These are phyloP conservation scores for Castanea sativa DNA, from an alignment of 306 rosid genomes.

Conservation along the genomic window DNA sequence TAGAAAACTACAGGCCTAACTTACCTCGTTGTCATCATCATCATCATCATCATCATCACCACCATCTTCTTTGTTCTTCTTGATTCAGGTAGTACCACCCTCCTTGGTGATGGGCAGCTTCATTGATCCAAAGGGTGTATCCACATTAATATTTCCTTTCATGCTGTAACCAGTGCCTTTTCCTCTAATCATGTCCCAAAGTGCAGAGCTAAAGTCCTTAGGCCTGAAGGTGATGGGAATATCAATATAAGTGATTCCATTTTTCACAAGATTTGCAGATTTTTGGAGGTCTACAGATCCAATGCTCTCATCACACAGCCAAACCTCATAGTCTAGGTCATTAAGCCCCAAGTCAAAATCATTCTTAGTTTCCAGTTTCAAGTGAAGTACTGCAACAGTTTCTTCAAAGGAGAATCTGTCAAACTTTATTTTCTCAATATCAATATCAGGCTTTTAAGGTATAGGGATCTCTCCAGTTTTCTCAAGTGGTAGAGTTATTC, in stretches of 20 bases:
- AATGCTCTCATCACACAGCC: slow-evolving; percentile 77
- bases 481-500: slow-evolving; percentile 81
- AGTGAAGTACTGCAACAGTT: slow-evolving; percentile 75
- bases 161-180: slow-evolving; percentile 80
- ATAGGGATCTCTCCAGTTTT: slow-evolving; percentile 94
- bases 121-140: slow-evolving; percentile 93
- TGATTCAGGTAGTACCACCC: slow-evolving; percentile 88
- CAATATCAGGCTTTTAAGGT: slow-evolving; percentile 93
- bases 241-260: slow-evolving; percentile 53
- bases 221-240: slow-evolving; percentile 87
- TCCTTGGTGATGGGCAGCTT: slow-evolving; percentile 84
- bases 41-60: slow-evolving; percentile 52
- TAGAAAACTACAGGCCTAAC: slow-evolving; percentile 12
- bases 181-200: slow-evolving; percentile 98
- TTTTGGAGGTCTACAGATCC: slow-evolving; percentile 68
- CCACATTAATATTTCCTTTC: slow-evolving; percentile 74
- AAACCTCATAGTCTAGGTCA: slow-evolving; percentile 70
- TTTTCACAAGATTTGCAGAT: slow-evolving; percentile 60
- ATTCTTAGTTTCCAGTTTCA: slow-evolving; percentile 88
- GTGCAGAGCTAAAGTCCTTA: slow-evolving; percentile 86
- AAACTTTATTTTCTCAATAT: slow-evolving; percentile 74
- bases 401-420: slow-evolving; percentile 82
- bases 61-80: slow-evolving; percentile 73
- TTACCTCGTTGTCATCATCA: slow-evolving; percentile 66
- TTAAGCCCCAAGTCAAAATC: slow-evolving; percentile 86